A percentile compares a stretch with the other conserved stretches of the same genome.
Conservation (phyloP, 2,329 filamentous ascomycete genomes). For the Diatrype stigma region DNA sequence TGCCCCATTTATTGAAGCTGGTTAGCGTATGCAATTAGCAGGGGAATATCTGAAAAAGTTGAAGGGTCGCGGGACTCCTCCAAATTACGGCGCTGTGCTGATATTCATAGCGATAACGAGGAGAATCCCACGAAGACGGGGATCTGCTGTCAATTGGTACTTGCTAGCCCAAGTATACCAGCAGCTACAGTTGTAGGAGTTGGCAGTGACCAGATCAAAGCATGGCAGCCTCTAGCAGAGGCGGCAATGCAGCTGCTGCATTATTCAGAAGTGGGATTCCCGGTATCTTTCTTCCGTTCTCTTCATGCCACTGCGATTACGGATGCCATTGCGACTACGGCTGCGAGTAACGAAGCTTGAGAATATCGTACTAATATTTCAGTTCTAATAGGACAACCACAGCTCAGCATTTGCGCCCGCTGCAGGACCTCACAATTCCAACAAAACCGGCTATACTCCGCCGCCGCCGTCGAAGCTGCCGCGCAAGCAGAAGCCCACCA, state of each 20-base stretch:
- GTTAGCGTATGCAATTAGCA: not conserved
- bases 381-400: conserved; percentile 25
- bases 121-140: not conserved
- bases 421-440: conserved; percentile 21
- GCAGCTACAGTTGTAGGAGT: conserved; percentile 7
- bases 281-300: not conserved
- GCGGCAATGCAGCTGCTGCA: conserved; percentile 44
- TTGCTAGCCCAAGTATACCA: not conserved
- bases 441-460: conserved; percentile 31
- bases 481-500: conserved; percentile 33
- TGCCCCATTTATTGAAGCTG: too few species aligned
- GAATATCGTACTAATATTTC: conserved; percentile 22
- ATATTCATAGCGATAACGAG: not conserved
- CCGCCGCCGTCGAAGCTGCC: conserved; percentile 25
- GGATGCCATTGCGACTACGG: not conserved
- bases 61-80: not conserved
- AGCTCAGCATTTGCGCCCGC: conserved; percentile 32
- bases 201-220: conserved; percentile 14
- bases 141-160: not conserved
- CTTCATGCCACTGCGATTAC: not conserved
- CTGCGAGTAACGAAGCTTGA: not conserved
- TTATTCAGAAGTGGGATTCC: conserved; percentile 47
- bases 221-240: conserved; percentile 57
- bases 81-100: not conserved
- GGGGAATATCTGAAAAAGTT: not conserved